Evolutionary conservation across 148 eudicot genomes (phyloP).

Genomic region (Nyssa sinensis): DNA sequence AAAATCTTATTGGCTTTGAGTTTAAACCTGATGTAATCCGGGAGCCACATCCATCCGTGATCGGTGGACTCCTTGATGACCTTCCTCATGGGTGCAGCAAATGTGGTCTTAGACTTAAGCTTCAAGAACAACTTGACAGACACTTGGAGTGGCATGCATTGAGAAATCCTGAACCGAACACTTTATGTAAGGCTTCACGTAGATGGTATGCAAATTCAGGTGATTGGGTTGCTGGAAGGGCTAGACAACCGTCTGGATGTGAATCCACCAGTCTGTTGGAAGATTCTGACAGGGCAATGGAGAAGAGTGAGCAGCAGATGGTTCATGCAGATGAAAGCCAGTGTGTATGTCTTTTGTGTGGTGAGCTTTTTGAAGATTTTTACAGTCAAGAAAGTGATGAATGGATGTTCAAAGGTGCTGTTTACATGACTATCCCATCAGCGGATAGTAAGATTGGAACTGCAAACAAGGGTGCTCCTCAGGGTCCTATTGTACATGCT

Average conservation of each 20-base stretch:
- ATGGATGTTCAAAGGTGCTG: slow-evolving; percentile 95
- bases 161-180: slow-evolving; percentile 33
- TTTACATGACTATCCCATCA: slow-evolving; percentile 44
- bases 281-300: slow-evolving; percentile 30
- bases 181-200: slow-evolving; percentile 45
- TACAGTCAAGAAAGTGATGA: slow-evolving; percentile 59
- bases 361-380: slow-evolving; percentile 86
- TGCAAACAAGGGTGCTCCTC: slow-evolving; percentile 27
- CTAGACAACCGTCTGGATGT: slow-evolving; percentile 23
- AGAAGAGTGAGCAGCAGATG: slow-evolving; percentile 40
- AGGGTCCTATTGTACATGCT: slow-evolving; percentile 69
- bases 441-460: slow-evolving; percentile 27
- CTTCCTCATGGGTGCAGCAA: slow-evolving; percentile 59
- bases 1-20: slow-evolving; percentile 65
- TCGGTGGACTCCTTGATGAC: slow-evolving; percentile 58
- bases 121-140: slow-evolving; percentile 62
- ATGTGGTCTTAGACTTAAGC: slow-evolving; percentile 72
- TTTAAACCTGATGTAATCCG: slow-evolving; percentile 79
- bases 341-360: slow-evolving; percentile 84
- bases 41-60: slow-evolving; percentile 56
- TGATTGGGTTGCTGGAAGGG: slow-evolving; percentile 65
- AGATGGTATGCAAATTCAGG: slow-evolving; percentile 60
- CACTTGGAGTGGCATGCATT: slow-evolving; percentile 87
- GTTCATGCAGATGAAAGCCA: slow-evolving; percentile 93
- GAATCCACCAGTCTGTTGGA: slow-evolving; percentile 11